phyloP scores from a whole-genome alignment of 768 basidiomycete genomes.

The Auricularia cornea region DNA sequence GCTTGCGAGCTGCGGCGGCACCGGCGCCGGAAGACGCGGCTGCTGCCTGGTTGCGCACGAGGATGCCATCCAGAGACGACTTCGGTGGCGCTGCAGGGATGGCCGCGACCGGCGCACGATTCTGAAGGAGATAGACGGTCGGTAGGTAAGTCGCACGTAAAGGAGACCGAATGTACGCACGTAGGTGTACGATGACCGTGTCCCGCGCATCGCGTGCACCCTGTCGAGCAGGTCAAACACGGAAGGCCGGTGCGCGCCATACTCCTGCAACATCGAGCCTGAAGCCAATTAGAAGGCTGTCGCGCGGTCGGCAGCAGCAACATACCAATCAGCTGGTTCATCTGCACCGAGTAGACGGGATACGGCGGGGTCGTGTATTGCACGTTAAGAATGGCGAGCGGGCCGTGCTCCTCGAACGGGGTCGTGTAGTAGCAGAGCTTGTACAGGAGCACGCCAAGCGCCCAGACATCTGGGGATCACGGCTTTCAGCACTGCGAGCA shows the following conservation, averaged over 20 bases:
- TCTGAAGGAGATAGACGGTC: conserved; percentile 4
- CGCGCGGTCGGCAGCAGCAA: conserved; percentile 4
- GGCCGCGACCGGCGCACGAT: conserved; percentile 10
- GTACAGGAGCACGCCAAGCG: conserved; percentile 90
- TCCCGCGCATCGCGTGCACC: conserved; percentile 82
- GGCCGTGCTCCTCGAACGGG: conserved; percentile 96
- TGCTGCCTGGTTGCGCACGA: neutral
- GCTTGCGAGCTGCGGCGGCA: conserved; percentile 59
- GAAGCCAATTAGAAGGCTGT: conserved; percentile 6
- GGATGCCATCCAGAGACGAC: neutral
- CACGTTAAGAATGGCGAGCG: conserved; percentile 91
- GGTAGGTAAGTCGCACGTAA: neutral
- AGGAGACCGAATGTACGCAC: conserved; percentile 17
- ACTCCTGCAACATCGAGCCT: conserved; percentile 92
- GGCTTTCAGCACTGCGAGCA: neutral
- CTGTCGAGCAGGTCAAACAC: conserved; percentile 79
- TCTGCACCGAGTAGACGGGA: conserved; percentile 73
- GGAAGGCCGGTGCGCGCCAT: conserved; percentile 75
- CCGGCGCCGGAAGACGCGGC: conserved; percentile 19
- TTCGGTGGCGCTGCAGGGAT: conserved; percentile 3
- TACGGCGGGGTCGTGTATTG: conserved; percentile 89
- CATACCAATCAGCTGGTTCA: conserved; percentile 77
- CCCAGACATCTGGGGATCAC: conserved; percentile 71
- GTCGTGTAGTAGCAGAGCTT: conserved; percentile 99
- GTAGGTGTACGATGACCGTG: conserved; percentile 73